Base-by-base conservation (phyloP, 2,329 filamentous ascomycete genomes). In the Raffaelea arxii region DNA sequence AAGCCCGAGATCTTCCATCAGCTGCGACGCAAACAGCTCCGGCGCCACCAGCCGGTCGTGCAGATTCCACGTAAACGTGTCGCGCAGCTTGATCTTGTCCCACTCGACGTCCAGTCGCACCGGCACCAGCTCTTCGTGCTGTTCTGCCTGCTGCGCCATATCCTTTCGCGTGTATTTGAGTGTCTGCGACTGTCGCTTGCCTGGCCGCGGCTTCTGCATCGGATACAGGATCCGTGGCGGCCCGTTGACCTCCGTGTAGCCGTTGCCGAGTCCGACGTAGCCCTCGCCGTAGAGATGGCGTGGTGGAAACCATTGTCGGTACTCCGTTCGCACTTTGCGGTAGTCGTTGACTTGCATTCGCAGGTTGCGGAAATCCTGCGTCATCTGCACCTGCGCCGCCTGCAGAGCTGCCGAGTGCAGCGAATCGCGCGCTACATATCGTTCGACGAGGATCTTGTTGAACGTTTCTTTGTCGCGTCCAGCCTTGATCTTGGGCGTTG, bases 1-100 rank as follows among this genome's bases (percentile, higher is more conserved):
- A 24, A 86, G 66, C 3, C 88, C 86, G 59, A 98, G 78, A 60
- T 98, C 92, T 63, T 98, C 92, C 6, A 97, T 79, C 19, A 98
- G 72, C 61, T 92, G 89, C 49, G 87, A 80, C 1, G 90, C 86
- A 62, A 97, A 97, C 11, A 92, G 65, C 48, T 94, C 84, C 19
- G 83, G 78, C 21, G 79, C 75, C 3, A 94, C 78, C 12, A 92
- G 75, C 49, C 90, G 83, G 62, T 98, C 92, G 66, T 96, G 87
- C 30, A 97, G 74, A 63, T 98, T 98, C 90, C 91, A 98, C 3
- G 92, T 97, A 56, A 98, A 96, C 1, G 92, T 97, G 64, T 98
- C 92, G 62, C 92, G 85, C 50, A 98, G 74, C 65, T 92, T 92
- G 56, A 97, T 79, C 68, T 94, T 95, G 55, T 97, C 91, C 76